Evolutionary conservation across 2,329 filamentous ascomycete genomes (phyloP), one percentile per base, ranked within the genome.

Genomic region (Botrytis pseudocinerea): DNA sequence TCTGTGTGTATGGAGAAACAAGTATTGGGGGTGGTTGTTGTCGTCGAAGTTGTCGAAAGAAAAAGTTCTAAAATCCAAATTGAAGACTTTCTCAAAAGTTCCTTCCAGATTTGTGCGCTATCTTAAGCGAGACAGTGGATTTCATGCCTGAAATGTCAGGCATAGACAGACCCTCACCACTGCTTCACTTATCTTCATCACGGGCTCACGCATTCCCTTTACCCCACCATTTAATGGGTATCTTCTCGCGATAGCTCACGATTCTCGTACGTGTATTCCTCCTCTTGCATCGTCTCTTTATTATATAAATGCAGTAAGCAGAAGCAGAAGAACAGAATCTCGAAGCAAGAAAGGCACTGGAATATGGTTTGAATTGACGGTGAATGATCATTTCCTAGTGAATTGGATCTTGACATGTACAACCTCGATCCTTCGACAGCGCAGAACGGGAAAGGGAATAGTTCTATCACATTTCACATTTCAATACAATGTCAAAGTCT

Each of bases 1-100:
- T 80, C 76, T 73, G 73, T 75, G 35, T 72, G 70, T 51, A 72
- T 75, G 75, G 59, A 68, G 59, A 71, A 65, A 71, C 70, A 44
- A 71, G 32, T 65, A 65, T 54, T 57, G 28, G 62, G 62, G 62
- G 63, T 72, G 70, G 35, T 72, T 68, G 63, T 72, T 72, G 70
- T 65, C 51, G 70, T 69, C 64, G 70, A 68, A 69, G 70, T 72
- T 72, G 70, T 72, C 70, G 70, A 28, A 44, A n/a, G 16, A 46
- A 64, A 32, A 44, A 62, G 38, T 40, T 25, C 12, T 1, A 46
- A 59, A 57, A 42, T 16, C 25, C 32, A 69, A 61, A 70, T 20
- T 8, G 32, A 46, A 60, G 54, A 70, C 54, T 38, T 22, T 66
- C 54, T 38, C 18, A 42, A 66, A 71, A 65, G 63, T 42, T 57